Evolutionary conservation across 225 moss, liverwort and hornwort genomes (phyloP), one percentile per base, ranked within the genome.

Genomic region (Straminergon stramineum): DNA sequence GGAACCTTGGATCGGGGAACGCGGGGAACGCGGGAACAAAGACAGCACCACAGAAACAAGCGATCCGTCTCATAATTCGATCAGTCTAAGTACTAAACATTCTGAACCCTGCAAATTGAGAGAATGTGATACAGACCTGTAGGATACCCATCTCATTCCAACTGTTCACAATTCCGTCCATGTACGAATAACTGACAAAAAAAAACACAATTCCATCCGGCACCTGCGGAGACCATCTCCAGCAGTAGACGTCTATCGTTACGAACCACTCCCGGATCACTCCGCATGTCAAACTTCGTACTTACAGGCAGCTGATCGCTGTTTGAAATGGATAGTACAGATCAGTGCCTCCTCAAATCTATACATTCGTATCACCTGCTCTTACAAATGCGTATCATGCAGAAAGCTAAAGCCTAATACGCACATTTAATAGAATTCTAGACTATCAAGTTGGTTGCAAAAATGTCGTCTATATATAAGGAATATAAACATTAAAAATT

Each of bases 131-230:
- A 75, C 55, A 65, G 74, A 99, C 99, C 99, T 97, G 97, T 91
- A 99, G 86, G 85, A 99, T 99, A 45, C 99, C 99, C 97, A 97
- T 99, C 95, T 99, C 99, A 84, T 99, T 99, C 99, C 99, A 99
- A 91, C 99, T 99, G 89, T 99, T 99, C 89, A 99, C 96, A 82
- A 99, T 99, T 75, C 99, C 97, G 85, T 99, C 99, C 99, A 99
- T 99, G 87, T 99, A 99, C 55, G 99, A 99, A 86, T 99, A 99
- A 94, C 99, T 99, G 85, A 99, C 99, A 92, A 99, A 99, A 86
- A 99, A 99, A 90, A 97, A 99, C 57, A 99, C 99, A 81, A 99
- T 94, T 79, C 99, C 99, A 92, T 99, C 99, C 57, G 99, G 99
- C 87, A 99, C 97, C n/a, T 81, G 97, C 94, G 66, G 93, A 91